Evolutionary conservation across 805 yeast genomes (phyloP).

Genomic region (Metschnikowia matae): DNA sequence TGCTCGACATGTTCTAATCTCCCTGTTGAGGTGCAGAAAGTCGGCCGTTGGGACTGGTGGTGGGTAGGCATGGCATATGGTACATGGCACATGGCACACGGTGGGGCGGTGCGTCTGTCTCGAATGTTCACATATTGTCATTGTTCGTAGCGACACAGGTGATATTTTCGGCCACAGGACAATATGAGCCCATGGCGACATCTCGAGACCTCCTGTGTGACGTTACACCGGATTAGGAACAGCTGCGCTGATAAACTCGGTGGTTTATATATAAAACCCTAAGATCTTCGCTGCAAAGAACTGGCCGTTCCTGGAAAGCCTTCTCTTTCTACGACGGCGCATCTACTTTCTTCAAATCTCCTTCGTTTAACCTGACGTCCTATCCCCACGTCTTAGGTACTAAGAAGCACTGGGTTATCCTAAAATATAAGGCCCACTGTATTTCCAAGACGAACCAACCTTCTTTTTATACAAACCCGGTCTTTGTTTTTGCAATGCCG

Average conservation of each 20-base stretch:
- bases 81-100: too few species aligned
- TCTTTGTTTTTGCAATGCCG: not conserved
- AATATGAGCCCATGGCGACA: not conserved
- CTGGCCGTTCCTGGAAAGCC: not conserved
- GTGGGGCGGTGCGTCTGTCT: not conserved
- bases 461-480: not conserved
- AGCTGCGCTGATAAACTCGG: not conserved
- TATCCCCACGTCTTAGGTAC: too few species aligned
- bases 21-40: too few species aligned
- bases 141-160: not conserved
- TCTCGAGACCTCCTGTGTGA: not conserved
- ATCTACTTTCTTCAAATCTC: too few species aligned
- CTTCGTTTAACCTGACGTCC: too few species aligned
- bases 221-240: not conserved
- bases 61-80: not conserved
- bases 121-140: not conserved
- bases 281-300: not conserved
- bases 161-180: slow-evolving; percentile 3
- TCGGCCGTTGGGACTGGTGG: not conserved
- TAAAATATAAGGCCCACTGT: too few species aligned
- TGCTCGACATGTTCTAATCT: not conserved
- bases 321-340: not conserved
- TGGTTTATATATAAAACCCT: not conserved
- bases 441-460: not conserved
- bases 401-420: too few species aligned